Percentiles rank a stretch among this genome's conserved stretches.
Evolutionary conservation across 2,329 filamentous ascomycete species (phyloP).

Genomic region (Exophiala sp.): DNA sequence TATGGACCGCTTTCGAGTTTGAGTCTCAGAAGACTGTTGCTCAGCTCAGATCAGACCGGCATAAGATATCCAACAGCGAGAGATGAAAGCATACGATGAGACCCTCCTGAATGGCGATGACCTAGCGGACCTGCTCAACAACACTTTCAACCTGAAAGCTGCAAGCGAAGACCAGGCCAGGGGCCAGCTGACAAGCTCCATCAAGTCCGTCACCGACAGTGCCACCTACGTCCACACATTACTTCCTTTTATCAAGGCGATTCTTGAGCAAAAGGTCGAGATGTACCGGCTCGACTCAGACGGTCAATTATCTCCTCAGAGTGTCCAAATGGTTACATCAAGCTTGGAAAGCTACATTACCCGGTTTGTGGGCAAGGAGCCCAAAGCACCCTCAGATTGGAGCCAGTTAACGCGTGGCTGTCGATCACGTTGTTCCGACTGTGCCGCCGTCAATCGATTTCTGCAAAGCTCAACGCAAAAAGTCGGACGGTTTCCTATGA

Average conservation of each 20-base stretch:
- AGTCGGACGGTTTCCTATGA: constrained; percentile 2
- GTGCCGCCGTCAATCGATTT: constrained; percentile 4
- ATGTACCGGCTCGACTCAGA: background rate
- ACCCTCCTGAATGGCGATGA: constrained; percentile 4
- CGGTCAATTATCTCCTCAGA: background rate
- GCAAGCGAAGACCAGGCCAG: constrained; percentile 1
- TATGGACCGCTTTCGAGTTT: too few species aligned
- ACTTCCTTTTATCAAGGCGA: constrained; percentile 6
- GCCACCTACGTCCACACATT: constrained; percentile 1
- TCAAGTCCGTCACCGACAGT: background rate
- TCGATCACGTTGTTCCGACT: constrained; percentile 1
- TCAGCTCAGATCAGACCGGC: too few species aligned
- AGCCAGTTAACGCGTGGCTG: background rate
- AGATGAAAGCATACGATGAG: background rate
- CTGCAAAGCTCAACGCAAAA: background rate
- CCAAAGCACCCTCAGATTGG: background rate
- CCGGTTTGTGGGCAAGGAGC: constrained; percentile 4
- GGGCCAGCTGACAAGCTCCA: background rate
- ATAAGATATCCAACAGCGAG: too few species aligned
- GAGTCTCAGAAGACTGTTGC: background rate
- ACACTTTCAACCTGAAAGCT: background rate
- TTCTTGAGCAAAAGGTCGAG: constrained; percentile 4
- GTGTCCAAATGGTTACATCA: background rate
- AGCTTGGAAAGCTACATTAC: background rate
- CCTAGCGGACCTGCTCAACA: background rate